phyloP scores from a whole-genome alignment of 2,329 filamentous ascomycete species.

The Fusarium nelsonii region DNA sequence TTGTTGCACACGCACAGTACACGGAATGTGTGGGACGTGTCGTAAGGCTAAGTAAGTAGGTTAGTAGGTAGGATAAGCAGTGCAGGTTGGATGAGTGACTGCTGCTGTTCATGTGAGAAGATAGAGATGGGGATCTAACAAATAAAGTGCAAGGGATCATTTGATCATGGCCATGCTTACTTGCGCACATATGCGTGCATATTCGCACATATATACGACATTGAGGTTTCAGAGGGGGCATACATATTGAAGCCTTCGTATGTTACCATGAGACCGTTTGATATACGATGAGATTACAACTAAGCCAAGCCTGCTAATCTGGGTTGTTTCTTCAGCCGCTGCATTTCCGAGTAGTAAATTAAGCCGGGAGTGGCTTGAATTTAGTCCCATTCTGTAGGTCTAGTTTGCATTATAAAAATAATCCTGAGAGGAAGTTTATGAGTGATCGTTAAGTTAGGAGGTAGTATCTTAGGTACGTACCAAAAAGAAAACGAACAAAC shows the following conservation, averaged over 20 bases:
- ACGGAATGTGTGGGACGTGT: slow-evolving; percentile 25
- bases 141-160: slow-evolving; percentile 1
- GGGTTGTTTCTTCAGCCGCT: background rate
- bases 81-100: background rate
- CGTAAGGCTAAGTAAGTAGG: slow-evolving; percentile 10
- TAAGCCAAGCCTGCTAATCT: slow-evolving; percentile 15
- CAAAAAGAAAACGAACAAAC: slow-evolving; percentile 3
- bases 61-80: background rate
- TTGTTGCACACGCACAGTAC: slow-evolving; percentile 2
- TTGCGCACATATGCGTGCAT: background rate
- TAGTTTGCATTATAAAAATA: background rate
- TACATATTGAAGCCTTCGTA: slow-evolving; percentile 11
- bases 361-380: slow-evolving; percentile 29
- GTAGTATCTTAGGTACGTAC: background rate
- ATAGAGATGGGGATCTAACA: background rate
- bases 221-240: background rate
- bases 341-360: background rate
- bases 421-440: background rate
- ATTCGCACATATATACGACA: background rate
- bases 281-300: slow-evolving; percentile 3
- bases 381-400: background rate
- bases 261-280: background rate
- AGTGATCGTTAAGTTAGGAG: background rate
- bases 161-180: slow-evolving; percentile 1
- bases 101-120: slow-evolving; percentile 5